Conservation (phyloP, 2,329 filamentous ascomycete genomes). For the Sarocladium kiliense region DNA sequence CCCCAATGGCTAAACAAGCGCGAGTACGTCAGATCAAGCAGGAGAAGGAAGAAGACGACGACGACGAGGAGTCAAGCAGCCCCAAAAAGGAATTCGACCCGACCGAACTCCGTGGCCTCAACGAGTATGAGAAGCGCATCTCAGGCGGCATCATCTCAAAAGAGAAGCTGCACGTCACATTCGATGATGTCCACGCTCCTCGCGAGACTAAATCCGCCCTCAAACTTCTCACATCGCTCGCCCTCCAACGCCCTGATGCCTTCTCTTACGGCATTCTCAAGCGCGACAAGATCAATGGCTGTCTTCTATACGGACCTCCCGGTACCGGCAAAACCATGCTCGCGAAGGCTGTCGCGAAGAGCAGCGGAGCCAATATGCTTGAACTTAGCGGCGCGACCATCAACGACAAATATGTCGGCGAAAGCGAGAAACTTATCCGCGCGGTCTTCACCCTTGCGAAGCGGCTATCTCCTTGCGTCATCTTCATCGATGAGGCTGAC, state of each 20-base stretch:
- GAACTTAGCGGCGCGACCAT: slow-evolving; percentile 88
- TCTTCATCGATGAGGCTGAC: slow-evolving; percentile 25
- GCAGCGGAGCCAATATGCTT: slow-evolving; percentile 67
- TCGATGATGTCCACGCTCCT: slow-evolving; percentile 79
- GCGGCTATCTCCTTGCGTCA: slow-evolving; percentile 66
- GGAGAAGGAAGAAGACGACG: slow-evolving; percentile 12
- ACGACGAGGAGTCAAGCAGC: slow-evolving; percentile 17
- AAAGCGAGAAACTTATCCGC: slow-evolving; percentile 92
- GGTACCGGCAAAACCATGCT: slow-evolving; percentile 71
- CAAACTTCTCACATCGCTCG: slow-evolving; percentile 82
- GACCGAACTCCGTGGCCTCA: slow-evolving; percentile 40
- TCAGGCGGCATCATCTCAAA: slow-evolving; percentile 76
- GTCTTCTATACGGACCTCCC: slow-evolving; percentile 82
- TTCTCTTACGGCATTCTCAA: slow-evolving; percentile 93
- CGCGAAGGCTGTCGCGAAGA: slow-evolving; percentile 64
- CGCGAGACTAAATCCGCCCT: slow-evolving; percentile 79
- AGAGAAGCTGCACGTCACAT: slow-evolving; percentile 78
- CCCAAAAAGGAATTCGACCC: slow-evolving; percentile 22
- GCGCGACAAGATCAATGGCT: slow-evolving; percentile 83
- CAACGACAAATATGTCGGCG: slow-evolving; percentile 94
- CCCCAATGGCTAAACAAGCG: background rate
- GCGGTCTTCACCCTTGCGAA: slow-evolving; percentile 88
- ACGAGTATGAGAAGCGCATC: slow-evolving; percentile 76
- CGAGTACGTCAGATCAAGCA: background rate
- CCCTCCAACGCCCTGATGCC: slow-evolving; percentile 83